A percentile compares a stretch with the other conserved stretches of the same genome.
Evolutionary conservation across 148 eudicot genomes (phyloP).

Genomic region (Salicornia ramosissima): DNA sequence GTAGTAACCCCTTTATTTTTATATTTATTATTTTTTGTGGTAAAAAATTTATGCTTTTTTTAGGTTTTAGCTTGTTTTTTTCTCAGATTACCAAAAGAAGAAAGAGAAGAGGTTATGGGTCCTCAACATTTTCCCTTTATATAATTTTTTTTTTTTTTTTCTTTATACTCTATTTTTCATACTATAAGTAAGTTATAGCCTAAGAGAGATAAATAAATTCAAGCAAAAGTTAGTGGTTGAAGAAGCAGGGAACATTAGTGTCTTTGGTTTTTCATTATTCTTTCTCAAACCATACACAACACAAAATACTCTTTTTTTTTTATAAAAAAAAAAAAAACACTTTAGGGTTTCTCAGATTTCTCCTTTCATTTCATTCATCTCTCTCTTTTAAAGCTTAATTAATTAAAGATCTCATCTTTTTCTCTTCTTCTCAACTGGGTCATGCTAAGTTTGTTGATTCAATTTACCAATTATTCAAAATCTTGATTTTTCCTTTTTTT

Average conservation of each 20-base stretch:
- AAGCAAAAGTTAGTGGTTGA: not conserved
- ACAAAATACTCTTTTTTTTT: not conserved
- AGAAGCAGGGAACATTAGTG: constrained; percentile 14
- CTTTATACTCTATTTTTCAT: not conserved
- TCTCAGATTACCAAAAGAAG: constrained; percentile 46
- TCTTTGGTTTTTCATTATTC: constrained; percentile 22
- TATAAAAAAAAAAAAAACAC: no score
- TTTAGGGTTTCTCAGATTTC: constrained; percentile 30
- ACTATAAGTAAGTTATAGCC: no score
- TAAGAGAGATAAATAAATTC: constrained; percentile 8
- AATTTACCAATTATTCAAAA: not conserved
- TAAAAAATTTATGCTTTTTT: constrained; percentile 22
- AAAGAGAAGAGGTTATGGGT: constrained; percentile 44
- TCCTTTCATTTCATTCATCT: not conserved
- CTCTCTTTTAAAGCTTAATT: constrained; percentile 12
- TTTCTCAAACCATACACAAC: constrained; percentile 4
- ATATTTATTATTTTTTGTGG: not conserved
- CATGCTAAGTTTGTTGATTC: constrained; percentile 14
- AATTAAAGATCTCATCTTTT: constrained; percentile 22
- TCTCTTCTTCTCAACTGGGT: constrained; percentile 19
- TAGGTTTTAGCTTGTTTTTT: constrained; percentile 25
- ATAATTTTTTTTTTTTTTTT: constrained; percentile 2
- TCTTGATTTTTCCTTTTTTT: not conserved
- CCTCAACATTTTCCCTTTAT: constrained; percentile 15
- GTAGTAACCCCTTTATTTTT: not conserved